These are phyloP conservation scores for Choiromyces venosus DNA, from an alignment of 495 filamentous ascomycete genomes.

Conservation along the genomic window DNA sequence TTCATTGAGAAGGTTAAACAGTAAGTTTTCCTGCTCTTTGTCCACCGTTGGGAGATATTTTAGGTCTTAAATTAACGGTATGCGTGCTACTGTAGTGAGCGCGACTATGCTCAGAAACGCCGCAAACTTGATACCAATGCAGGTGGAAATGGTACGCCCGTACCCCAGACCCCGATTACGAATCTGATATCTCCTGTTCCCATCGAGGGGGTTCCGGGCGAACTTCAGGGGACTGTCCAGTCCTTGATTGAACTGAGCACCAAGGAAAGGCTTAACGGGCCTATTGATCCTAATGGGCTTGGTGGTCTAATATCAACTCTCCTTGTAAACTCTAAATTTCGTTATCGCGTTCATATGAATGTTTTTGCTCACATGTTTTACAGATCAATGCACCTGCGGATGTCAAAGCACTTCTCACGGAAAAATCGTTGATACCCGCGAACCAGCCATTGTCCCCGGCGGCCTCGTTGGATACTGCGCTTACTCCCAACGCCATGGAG, in stretches of 20 bases:
- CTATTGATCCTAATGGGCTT: conserved; percentile 15
- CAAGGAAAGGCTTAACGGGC: conserved; percentile 3
- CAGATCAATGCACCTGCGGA: conserved; percentile 26
- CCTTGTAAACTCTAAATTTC: conserved; percentile 13
- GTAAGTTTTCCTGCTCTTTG: conserved; percentile 17
- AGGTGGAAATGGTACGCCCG: conserved; percentile 16
- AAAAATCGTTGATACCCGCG: conserved; percentile 22
- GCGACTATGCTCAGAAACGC: conserved; percentile 8
- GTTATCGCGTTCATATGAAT: background rate
- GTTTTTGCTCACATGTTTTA: conserved; percentile 8
- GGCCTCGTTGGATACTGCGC: conserved; percentile 25
- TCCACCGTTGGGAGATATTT: background rate
- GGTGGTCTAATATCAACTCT: conserved; percentile 28
- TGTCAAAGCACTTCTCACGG: conserved; percentile 21
- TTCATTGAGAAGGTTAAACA: conserved; percentile 50
- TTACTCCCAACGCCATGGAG: conserved; percentile 14
- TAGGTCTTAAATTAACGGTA: background rate
- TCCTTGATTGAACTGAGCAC: conserved; percentile 26
- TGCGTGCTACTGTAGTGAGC: conserved; percentile 12
- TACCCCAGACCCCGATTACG: background rate
- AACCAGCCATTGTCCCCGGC: conserved; percentile 32
- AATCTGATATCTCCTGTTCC: conserved; percentile 1
- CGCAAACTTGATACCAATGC: conserved; percentile 20
- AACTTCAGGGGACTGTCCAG: conserved; percentile 27
- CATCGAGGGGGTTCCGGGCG: conserved; percentile 12